Evolutionary conservation across 108 stramenopile genomes (phyloP).

Genomic region (Cyclotella cryptica): DNA sequence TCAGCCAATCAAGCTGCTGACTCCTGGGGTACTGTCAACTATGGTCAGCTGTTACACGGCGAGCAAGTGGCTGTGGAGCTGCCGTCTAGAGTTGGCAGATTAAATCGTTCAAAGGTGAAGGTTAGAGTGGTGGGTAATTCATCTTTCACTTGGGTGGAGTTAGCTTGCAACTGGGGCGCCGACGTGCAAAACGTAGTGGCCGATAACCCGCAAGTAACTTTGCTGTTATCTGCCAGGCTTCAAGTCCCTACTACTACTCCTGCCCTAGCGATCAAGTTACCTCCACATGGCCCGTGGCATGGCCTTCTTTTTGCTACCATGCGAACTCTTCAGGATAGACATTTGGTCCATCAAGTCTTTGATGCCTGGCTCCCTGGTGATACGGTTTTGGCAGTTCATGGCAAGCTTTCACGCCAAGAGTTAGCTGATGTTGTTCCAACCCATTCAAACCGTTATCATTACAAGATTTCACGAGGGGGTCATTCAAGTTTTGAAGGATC

Average conservation of each 20-base stretch:
- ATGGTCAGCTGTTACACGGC: background rate
- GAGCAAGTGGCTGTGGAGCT: background rate
- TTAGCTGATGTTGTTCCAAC: background rate
- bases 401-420: background rate
- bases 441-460: background rate
- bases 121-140: constrained; percentile 13
- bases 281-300: constrained; percentile 12
- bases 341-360: background rate
- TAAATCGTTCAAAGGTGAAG: background rate
- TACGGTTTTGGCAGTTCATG: background rate
- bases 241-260: background rate
- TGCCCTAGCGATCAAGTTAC: background rate
- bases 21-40: background rate
- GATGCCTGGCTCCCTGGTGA: constrained; percentile 1
- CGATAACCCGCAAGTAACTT: constrained; percentile 4
- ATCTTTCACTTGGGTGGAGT: constrained; percentile 7
- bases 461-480: background rate
- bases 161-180: background rate
- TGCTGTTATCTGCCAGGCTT: background rate
- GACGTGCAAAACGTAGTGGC: constrained; percentile 1
- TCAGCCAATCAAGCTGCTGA: background rate
- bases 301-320: constrained; percentile 6
- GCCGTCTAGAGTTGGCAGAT: background rate
- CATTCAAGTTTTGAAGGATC: background rate
- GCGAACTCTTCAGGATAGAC: background rate